phyloP scores from a whole-genome alignment of 352 stramenopile genomes.

The Phytophthora sp. region DNA sequence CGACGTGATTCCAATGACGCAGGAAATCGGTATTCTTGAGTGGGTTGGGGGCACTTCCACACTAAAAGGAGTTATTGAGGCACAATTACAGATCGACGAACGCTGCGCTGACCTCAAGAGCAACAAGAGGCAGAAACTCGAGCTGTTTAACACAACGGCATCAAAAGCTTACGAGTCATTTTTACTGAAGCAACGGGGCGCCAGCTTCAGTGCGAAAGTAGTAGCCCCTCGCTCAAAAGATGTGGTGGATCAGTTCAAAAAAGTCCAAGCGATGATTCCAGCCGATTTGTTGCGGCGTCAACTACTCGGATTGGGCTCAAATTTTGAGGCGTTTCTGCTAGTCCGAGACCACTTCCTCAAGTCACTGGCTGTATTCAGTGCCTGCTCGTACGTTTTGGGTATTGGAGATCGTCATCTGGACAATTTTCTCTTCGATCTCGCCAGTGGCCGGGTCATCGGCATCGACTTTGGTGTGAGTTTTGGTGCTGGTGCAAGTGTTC shows the following conservation, averaged over 20 bases:
- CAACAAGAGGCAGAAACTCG: conserved; percentile 75
- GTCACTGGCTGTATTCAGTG: conserved; percentile 86
- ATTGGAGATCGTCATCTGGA: conserved; percentile 93
- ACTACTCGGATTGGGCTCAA: conserved; percentile 68
- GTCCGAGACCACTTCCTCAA: conserved; percentile 86
- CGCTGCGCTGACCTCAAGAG: conserved; percentile 60
- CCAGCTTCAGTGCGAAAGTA: conserved; percentile 76
- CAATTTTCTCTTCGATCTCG: conserved; percentile 90
- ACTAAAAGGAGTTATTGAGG: conserved; percentile 81
- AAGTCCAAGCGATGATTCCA: conserved; percentile 73
- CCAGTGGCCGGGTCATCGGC: conserved; percentile 77
- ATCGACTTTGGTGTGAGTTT: conserved; percentile 95
- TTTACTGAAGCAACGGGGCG: conserved; percentile 71
- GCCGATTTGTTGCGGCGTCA: conserved; percentile 78
- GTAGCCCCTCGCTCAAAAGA: conserved; percentile 54
- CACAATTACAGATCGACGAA: conserved; percentile 68
- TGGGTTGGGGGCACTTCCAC: conserved; percentile 82
- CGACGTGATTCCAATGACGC: conserved; percentile 88
- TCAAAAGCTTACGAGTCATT: conserved; percentile 80
- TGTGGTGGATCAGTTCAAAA: conserved; percentile 56
- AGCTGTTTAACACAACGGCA: conserved; percentile 79
- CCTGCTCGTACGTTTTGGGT: conserved; percentile 89
- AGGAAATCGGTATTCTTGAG: conserved; percentile 85
- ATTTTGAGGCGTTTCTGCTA: conserved; percentile 84
- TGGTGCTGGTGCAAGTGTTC: conserved; percentile 77